Evolutionary conservation across 1,139 yeast genomes (phyloP).

Genomic region (Hyphopichia buzzinii): DNA sequence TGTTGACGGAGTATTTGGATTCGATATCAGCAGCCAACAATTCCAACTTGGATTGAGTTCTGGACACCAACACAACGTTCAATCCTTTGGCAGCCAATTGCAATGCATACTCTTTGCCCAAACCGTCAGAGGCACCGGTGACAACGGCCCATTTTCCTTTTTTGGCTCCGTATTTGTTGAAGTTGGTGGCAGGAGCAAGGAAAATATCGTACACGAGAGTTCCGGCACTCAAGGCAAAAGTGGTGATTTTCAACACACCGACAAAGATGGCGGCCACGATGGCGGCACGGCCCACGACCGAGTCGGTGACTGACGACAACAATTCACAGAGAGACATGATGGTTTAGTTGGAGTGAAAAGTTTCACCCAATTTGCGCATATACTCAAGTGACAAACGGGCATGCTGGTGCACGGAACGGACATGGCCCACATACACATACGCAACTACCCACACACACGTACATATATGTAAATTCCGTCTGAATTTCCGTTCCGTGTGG

Average conservation of each 20-base stretch:
- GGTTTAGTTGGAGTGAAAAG: too few relatives aligned
- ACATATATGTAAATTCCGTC: too few relatives aligned
- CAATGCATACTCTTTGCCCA: conserved; percentile 85
- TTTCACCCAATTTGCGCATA: too few relatives aligned
- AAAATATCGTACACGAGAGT: conserved; percentile 56
- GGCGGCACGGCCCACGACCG: conserved; percentile 19
- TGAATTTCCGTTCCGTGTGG: too few relatives aligned
- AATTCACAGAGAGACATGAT: conserved; percentile 16
- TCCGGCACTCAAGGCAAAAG: conserved; percentile 34
- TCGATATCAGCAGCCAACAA: conserved; percentile 63
- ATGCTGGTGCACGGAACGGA: too few relatives aligned
- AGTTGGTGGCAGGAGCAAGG: conserved; percentile 62
- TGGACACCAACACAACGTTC: conserved; percentile 77
- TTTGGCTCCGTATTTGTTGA: conserved; percentile 65
- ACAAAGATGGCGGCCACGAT: conserved; percentile 39
- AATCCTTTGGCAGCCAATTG: conserved; percentile 87
- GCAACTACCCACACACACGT: too few relatives aligned
- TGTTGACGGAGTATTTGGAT: conserved; percentile 56
- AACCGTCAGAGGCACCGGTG: conserved; percentile 97
- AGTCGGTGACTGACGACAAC: conserved; percentile 16
- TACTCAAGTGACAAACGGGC: too few relatives aligned
- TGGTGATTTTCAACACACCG: conserved; percentile 52
- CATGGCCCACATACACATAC: too few relatives aligned
- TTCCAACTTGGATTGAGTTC: conserved; percentile 78
- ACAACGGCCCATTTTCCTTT: conserved; percentile 80